Conservation (phyloP, 1,284 basidiomycete genomes). For the Ceratobasidium papillatum region DNA sequence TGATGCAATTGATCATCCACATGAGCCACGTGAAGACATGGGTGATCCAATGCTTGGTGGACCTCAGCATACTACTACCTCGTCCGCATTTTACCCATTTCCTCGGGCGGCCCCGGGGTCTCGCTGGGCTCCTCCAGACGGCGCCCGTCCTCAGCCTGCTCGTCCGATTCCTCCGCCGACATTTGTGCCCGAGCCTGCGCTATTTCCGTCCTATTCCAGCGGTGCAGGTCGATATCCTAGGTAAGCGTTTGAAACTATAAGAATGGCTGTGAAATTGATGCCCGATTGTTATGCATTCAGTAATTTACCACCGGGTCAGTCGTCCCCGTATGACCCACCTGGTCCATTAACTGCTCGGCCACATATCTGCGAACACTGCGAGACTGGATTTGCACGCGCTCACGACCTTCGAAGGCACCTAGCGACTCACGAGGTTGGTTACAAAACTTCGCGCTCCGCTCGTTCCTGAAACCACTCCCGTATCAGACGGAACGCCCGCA, state of each 20-base stretch:
- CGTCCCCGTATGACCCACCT: slow-evolving; percentile 27
- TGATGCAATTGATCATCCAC: background rate
- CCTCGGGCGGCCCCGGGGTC: slow-evolving; percentile 3
- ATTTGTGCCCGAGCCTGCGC: background rate
- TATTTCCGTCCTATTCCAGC: background rate
- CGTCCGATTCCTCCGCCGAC: slow-evolving; percentile 26
- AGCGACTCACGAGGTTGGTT: slow-evolving; percentile 29
- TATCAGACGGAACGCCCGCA: slow-evolving; percentile 29
- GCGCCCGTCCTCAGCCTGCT: background rate
- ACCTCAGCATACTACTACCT: slow-evolving; percentile 2
- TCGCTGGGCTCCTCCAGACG: slow-evolving; percentile 23
- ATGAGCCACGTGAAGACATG: background rate
- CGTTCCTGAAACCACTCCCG: background rate
- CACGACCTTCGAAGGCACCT: slow-evolving; percentile 34
- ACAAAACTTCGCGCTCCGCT: background rate
- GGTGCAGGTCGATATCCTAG: slow-evolving; percentile 7
- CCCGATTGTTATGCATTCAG: background rate
- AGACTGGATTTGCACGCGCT: slow-evolving; percentile 32
- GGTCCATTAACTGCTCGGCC: slow-evolving; percentile 27
- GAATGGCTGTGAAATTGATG: background rate
- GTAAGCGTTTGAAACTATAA: slow-evolving; percentile 2
- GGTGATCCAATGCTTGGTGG: background rate
- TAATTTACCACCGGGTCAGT: slow-evolving; percentile 5
- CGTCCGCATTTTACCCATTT: slow-evolving; percentile 12
- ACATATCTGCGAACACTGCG: slow-evolving; percentile 34